phyloP scores from a whole-genome alignment of 148 eudicot genomes.

The Rhododendron ovatum region DNA sequence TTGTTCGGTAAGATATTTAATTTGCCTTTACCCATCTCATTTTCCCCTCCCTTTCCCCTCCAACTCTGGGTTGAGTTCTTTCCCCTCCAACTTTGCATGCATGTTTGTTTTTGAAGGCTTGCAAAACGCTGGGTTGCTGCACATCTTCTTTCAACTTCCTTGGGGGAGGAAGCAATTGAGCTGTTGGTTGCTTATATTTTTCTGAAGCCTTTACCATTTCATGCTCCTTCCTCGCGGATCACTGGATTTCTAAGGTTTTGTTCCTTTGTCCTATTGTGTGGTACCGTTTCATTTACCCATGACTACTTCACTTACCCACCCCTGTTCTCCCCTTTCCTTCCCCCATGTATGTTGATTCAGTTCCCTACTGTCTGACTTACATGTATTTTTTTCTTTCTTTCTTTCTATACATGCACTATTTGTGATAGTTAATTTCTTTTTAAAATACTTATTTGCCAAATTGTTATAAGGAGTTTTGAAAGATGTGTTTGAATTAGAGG shows the following conservation, averaged over 20 bases:
- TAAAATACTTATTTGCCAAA: neutral
- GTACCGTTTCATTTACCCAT: neutral
- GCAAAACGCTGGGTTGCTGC: conserved; percentile 97
- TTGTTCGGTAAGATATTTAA: conserved; percentile 52
- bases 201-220: conserved; percentile 68
- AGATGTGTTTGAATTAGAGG: neutral
- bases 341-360: neutral
- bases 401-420: neutral
- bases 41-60: neutral
- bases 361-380: neutral
- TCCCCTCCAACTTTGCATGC: conserved; percentile 5
- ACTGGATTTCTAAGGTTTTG: conserved; percentile 79
- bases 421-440: neutral
- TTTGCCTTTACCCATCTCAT: neutral
- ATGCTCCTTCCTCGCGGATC: conserved; percentile 68
- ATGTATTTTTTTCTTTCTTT: neutral
- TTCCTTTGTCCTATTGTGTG: neutral
- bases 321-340: neutral
- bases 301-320: neutral
- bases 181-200: conserved; percentile 82
- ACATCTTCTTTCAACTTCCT: conserved; percentile 72
- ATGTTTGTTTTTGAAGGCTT: conserved; percentile 51
- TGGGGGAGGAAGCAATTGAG: conserved; percentile 77
- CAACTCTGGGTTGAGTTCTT: neutral
- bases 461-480: neutral